phyloP scores from a whole-genome alignment of 495 filamentous ascomycete species.

The Hypoxylon fuscum region DNA sequence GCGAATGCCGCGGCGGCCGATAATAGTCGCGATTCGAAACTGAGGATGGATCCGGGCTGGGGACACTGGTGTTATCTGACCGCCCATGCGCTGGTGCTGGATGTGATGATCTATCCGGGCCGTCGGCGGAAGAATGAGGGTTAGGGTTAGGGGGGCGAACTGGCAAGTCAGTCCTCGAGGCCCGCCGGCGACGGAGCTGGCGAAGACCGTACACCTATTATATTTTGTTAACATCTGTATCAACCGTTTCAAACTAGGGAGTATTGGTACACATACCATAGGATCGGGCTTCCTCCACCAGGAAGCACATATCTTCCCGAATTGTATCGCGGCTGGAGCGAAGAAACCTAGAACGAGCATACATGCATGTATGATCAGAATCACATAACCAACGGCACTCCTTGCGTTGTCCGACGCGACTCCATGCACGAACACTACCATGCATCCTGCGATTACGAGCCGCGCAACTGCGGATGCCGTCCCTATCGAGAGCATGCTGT shows the following conservation, averaged over 20 bases:
- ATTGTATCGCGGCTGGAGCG: constrained; percentile 63
- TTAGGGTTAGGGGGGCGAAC: neutral
- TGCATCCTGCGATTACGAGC: constrained; percentile 70
- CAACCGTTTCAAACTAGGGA: neutral
- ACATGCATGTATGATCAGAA: constrained; percentile 73
- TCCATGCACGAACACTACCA: constrained; percentile 73
- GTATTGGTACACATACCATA: neutral
- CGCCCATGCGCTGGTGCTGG: neutral
- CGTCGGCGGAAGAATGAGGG: neutral
- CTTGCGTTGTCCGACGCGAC: constrained; percentile 67
- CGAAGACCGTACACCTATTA: neutral
- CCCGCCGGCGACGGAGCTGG: neutral
- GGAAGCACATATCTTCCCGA: neutral
- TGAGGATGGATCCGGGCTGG: neutral
- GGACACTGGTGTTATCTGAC: neutral
- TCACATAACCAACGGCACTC: constrained; percentile 78
- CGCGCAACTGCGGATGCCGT: constrained; percentile 69
- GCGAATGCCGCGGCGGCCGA: constrained; percentile 1
- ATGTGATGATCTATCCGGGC: neutral
- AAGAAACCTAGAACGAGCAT: constrained; percentile 82
- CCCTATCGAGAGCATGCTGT: constrained; percentile 75
- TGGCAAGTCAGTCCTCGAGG: neutral
- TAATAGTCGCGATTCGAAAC: constrained; percentile 4
- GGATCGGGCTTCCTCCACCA: neutral
- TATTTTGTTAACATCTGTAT: neutral